Base-by-base conservation (phyloP, 768 basidiomycete species). In the Crucibulum laeve region DNA sequence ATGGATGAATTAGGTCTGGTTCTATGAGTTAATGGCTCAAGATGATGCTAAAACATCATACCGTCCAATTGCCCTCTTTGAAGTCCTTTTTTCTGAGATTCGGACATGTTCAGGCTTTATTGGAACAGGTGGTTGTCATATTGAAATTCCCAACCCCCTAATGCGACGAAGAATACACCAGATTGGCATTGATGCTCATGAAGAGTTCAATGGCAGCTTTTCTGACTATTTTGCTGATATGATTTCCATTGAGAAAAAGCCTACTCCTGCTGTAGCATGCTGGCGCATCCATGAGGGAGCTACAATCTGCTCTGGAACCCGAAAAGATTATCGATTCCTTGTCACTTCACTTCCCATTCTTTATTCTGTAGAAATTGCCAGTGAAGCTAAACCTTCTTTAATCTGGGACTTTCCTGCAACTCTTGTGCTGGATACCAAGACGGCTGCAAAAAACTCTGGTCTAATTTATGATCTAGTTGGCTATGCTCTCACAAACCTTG, bases 401-500 rank as follows among this genome's bases (percentile, higher is more conserved):
- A 18, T 23, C 7, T 59, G 59, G 57, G 42, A 58, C 26, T 58
- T 60, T 33, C 59, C 57, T 4, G 15, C 32, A 1, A 51, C 39
- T 0, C 37, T 62, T 14, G 22, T 44, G 5, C 37, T 42, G 2
- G 21, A 44, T 30, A 40, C 40, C 13, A 25, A 46, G 30, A 10
- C 15, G 13, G 18, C 41, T 24, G 35, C 26, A 5, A 40, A 44
- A 23, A 40, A 47, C 14, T 10, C 35, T n/a, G 51, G 42, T 4
- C 26, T 58, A 2, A 42, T 53, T 3, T 61, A 61, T 43, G 50
- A 59, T 38, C 42, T 61, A 0, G 40, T 57, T 5, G 60, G 59
- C 0, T 42, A 51, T n/a, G 57, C 36, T 0, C 52, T 61, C 15
- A 26, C 50, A n/a, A 53, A 48, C 14, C n/a, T 19, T n/a, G 18